Evolutionary conservation across 305 asterid species (phyloP), one percentile per base, ranked within the genome.

Genomic region (Fraxinus paxiana): DNA sequence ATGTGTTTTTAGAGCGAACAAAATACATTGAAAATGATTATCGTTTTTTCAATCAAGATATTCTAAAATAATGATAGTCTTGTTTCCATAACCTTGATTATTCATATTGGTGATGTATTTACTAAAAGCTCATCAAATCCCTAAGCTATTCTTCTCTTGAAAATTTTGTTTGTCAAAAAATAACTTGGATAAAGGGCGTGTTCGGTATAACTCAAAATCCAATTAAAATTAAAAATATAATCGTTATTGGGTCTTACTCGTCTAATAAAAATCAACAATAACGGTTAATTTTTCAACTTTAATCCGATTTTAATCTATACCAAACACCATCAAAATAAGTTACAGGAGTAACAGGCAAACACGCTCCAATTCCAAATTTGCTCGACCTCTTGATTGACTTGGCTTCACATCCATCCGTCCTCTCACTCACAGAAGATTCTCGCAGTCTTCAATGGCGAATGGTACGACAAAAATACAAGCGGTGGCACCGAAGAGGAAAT

Each of bases 401-500:
- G 9, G 63, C 63, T 51, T 51, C 63, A 5, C 35, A 77, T 5
- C 73, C 3, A 37, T 56, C 20, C 15, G 5, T 20, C 20, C 31
- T 51, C 70, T 26, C 80, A 4, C 17, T 10, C 13, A 6, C 51
- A 48, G 7, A 61, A 18, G 34, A 26, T 17, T 41, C 8, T 5
- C 35, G 30, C 63, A 61, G 79, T 70, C 87, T 83, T 56, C 89
- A 15, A 88, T 88, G 89, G 89, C 89, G 59, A 38, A 33, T 61
- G 10, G 7, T 18, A 20, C 75, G 20, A 4, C 80, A 22, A 85
- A 70, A 41, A 28, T 13, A 35, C 83, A 10, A 71, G 67, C 73
- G 73, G 73, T 26, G 73, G 18, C 88, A 9, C 73, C 88, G 5
- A 88, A 83, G 84, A 87, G 92, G 76, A 87, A 81, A 87, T 93